Percentiles rank a stretch among this genome's conserved stretches.
phyloP scores from a whole-genome alignment of 2,329 filamentous ascomycete species.

The Trichoderma semiorbis region DNA sequence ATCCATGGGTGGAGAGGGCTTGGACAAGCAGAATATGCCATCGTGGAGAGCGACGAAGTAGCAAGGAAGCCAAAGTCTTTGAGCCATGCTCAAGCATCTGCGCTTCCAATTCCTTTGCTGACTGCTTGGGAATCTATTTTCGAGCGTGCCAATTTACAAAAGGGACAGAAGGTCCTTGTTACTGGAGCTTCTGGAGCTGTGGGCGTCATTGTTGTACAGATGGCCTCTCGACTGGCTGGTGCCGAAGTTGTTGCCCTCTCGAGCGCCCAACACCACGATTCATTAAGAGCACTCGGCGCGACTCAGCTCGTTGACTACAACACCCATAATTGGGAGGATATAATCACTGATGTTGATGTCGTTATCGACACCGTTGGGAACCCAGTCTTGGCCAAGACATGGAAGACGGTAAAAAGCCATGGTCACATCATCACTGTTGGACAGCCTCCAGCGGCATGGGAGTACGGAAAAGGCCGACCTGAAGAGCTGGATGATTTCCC shows the following conservation, averaged over 20 bases:
- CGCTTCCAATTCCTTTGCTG: slow-evolving; percentile 31
- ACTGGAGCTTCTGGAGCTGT: slow-evolving; percentile 33
- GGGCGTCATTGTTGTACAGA: slow-evolving; percentile 29
- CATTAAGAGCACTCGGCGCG: slow-evolving; percentile 24
- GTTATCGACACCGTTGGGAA: slow-evolving; percentile 34
- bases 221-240: slow-evolving; percentile 24
- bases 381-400: slow-evolving; percentile 27
- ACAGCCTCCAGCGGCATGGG: slow-evolving; percentile 34
- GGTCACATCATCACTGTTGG: slow-evolving; percentile 35
- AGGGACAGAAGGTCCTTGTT: slow-evolving; percentile 25
- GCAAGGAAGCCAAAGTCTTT: slow-evolving; percentile 23
- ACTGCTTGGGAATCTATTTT: slow-evolving; percentile 31
- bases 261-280: slow-evolving; percentile 21
- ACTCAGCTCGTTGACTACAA: slow-evolving; percentile 29
- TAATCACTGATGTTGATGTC: slow-evolving; percentile 25
- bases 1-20: slow-evolving; percentile 22
- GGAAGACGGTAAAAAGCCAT: slow-evolving; percentile 29
- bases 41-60: slow-evolving; percentile 20
- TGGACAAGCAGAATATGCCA: slow-evolving; percentile 30
- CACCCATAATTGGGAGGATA: slow-evolving; percentile 23
- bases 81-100: slow-evolving; percentile 27
- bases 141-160: slow-evolving; percentile 20
- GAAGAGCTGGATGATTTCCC: slow-evolving; percentile 22
- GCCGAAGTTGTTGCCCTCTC: slow-evolving; percentile 31
- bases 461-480: slow-evolving; percentile 24